These are phyloP conservation scores for Salix caprea DNA, from an alignment of 345 rosid genomes.

Conservation along the genomic window DNA sequence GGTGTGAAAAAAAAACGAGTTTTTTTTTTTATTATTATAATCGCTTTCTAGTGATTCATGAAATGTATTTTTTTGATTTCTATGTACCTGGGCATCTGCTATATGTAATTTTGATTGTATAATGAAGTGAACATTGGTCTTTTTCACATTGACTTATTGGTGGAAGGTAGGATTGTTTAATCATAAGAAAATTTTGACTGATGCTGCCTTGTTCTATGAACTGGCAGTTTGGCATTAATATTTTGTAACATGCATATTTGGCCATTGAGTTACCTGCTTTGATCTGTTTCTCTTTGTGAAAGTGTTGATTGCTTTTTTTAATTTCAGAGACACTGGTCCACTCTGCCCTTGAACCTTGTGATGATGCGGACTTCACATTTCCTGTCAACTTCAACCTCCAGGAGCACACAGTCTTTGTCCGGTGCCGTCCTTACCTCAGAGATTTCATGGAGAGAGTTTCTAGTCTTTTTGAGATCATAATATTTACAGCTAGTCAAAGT, in stretches of 20 bases:
- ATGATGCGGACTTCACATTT: slow-evolving; percentile 86
- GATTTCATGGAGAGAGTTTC: slow-evolving; percentile 91
- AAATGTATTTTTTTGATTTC: neutral
- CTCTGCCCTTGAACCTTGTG: slow-evolving; percentile 80
- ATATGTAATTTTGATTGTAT: neutral
- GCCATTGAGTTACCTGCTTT: neutral
- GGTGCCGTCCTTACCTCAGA: slow-evolving; percentile 86
- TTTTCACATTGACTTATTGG: neutral
- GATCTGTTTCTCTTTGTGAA: neutral
- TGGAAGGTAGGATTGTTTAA: neutral
- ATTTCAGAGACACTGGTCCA: slow-evolving; percentile 93
- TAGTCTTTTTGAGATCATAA: slow-evolving; percentile 76
- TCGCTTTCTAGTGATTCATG: too few relatives aligned
- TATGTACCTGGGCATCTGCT: neutral
- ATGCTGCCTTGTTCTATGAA: neutral
- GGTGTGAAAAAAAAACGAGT: neutral
- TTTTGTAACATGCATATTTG: neutral
- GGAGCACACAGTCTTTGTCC: slow-evolving; percentile 81
- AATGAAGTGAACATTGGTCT: neutral
- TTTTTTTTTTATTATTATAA: neutral
- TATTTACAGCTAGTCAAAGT: slow-evolving; percentile 98
- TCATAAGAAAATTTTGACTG: neutral
- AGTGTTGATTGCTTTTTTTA: slow-evolving; percentile 11
- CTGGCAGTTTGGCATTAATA: neutral
- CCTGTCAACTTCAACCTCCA: slow-evolving; percentile 78